Percentiles rank a stretch among this genome's conserved stretches.
phyloP scores from a whole-genome alignment of 176 grass and related monocot species.

The Raddia distichophylla region DNA sequence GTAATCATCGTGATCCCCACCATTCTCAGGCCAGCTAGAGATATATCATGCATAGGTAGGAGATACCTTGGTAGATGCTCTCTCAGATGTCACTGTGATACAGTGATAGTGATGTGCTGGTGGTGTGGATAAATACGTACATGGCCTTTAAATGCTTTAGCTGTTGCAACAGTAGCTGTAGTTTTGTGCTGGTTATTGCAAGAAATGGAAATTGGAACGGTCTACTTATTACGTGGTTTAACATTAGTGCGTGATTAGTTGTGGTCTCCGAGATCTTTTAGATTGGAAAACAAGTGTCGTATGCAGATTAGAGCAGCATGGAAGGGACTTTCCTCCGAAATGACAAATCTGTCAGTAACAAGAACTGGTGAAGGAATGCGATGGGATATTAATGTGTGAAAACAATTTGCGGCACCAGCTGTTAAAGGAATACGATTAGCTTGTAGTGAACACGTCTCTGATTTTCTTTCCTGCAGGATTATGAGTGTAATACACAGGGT shows the following conservation, averaged over 20 bases:
- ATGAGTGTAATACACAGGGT: background rate
- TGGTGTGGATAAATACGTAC: background rate
- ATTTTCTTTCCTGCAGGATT: background rate
- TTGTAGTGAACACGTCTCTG: background rate
- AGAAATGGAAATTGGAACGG: background rate
- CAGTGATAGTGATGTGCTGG: slow-evolving; percentile 31
- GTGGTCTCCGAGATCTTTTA: background rate
- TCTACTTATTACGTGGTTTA: background rate
- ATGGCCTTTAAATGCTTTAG: background rate
- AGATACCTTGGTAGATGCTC: slow-evolving; percentile 35
- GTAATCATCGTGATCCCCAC: slow-evolving; percentile 31
- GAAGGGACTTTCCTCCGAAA: background rate
- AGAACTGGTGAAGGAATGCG: slow-evolving; percentile 9
- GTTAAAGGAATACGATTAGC: background rate
- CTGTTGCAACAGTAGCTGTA: background rate
- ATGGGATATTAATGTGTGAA: background rate
- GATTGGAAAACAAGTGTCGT: background rate
- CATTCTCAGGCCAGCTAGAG: background rate
- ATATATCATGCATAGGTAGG: background rate
- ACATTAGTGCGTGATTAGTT: slow-evolving; percentile 1
- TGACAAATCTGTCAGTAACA: background rate
- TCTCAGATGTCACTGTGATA: slow-evolving; percentile 16
- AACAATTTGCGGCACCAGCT: background rate
- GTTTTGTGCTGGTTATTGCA: slow-evolving; percentile 6
- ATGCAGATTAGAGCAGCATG: background rate